A percentile compares a stretch with the other conserved stretches of the same genome.
Conservation (phyloP, 208 protist genomes). For the Herpetomonas tarakana region DNA sequence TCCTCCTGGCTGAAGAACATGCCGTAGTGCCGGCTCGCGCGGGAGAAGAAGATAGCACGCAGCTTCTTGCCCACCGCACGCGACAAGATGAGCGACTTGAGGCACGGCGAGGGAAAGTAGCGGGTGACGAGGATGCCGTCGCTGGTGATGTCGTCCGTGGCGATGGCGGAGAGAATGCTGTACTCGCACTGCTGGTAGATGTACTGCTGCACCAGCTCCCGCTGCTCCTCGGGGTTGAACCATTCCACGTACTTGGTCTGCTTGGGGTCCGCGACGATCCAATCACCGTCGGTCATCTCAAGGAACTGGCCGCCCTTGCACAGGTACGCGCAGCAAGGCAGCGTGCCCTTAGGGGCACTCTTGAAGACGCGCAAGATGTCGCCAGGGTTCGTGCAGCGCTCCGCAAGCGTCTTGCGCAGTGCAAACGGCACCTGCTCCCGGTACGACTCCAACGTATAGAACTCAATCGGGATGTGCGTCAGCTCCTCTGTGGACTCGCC, state of each 20-base stretch:
- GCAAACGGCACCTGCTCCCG: constrained; percentile 87
- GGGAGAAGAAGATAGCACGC: constrained; percentile 85
- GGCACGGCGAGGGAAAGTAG: constrained; percentile 90
- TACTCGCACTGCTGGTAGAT: constrained; percentile 90
- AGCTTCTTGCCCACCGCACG: constrained; percentile 77
- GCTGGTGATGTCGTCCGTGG: constrained; percentile 87
- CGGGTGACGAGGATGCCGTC: constrained; percentile 89
- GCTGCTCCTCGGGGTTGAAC: constrained; percentile 71
- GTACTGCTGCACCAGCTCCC: constrained; percentile 68
- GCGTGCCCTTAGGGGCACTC: constrained; percentile 65
- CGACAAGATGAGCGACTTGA: constrained; percentile 90
- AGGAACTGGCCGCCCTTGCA: constrained; percentile 88
- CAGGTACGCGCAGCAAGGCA: constrained; percentile 78
- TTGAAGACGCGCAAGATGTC: constrained; percentile 78
- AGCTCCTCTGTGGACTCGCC: constrained; percentile 73
- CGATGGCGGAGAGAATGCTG: constrained; percentile 85
- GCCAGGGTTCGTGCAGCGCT: constrained; percentile 50
- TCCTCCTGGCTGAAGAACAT: constrained; percentile 92
- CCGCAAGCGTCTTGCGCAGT: constrained; percentile 79
- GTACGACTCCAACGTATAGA: constrained; percentile 92
- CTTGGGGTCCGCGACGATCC: constrained; percentile 76
- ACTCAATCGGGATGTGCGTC: constrained; percentile 89
- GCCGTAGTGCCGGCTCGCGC: constrained; percentile 70
- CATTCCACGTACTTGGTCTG: constrained; percentile 58
- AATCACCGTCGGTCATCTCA: constrained; percentile 84